These are phyloP conservation scores for Jaltomata sinuosa DNA, from an alignment of 257 asterid genomes.

Conservation along the genomic window DNA sequence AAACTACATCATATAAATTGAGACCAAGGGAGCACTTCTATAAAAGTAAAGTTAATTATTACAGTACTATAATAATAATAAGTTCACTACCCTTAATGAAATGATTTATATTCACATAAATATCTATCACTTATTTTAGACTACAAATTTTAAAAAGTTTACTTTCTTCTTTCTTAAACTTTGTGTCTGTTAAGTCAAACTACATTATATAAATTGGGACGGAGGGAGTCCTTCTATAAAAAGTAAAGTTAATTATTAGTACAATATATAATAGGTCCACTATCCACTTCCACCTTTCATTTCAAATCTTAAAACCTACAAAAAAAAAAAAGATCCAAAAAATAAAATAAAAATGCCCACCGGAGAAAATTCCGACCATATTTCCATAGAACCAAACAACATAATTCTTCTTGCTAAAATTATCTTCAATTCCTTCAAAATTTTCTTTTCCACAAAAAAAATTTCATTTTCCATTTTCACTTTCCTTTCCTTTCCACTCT, in stretches of 20 bases:
- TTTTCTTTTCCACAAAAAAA: neutral
- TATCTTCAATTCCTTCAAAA: neutral
- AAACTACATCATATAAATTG: no score
- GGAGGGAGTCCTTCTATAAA: no score
- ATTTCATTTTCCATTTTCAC: neutral
- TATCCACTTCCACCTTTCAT: neutral
- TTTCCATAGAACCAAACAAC: neutral
- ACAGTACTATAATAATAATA: no score
- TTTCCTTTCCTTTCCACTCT: neutral
- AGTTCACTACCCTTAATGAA: no score
- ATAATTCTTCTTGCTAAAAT: neutral
- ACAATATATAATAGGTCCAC: neutral
- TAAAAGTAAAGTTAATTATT: no score
- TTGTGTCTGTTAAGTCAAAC: no score
- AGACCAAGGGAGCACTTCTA: no score
- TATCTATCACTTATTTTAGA: no score
- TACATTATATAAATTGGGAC: no score
- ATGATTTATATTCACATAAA: no score
- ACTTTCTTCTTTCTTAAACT: no score
- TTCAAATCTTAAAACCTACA: neutral
- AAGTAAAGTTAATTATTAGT: neutral
- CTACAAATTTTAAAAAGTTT: no score
- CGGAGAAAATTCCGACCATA: neutral
- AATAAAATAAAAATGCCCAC: neutral
- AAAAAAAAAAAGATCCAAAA: neutral